These are phyloP conservation scores for Retiboletus flavoniger DNA, from an alignment of 1,284 basidiomycete species.

Conservation along the genomic window DNA sequence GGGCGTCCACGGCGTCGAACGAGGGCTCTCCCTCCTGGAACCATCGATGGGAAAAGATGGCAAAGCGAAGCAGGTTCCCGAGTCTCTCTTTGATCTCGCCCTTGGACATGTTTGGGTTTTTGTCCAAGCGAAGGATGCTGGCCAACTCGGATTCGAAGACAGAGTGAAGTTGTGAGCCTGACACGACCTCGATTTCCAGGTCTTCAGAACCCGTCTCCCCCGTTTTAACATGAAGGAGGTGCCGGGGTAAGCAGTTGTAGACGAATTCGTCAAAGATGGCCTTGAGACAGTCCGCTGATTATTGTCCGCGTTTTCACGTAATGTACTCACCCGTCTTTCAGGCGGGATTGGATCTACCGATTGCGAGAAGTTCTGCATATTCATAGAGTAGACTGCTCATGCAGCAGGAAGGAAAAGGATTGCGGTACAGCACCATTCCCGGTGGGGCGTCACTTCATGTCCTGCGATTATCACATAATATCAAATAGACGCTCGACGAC, in stretches of 20 bases:
- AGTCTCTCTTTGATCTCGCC: constrained; percentile 5
- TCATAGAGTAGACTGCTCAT: neutral
- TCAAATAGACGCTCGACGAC: neutral
- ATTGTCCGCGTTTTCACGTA: too few relatives aligned
- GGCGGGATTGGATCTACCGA: constrained; percentile 1
- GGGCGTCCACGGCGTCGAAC: constrained; percentile 1
- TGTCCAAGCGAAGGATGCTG: constrained; percentile 10
- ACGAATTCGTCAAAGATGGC: constrained; percentile 22
- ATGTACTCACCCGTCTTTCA: constrained; percentile 9
- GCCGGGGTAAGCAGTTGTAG: constrained; percentile 16
- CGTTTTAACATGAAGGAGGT: constrained; percentile 10
- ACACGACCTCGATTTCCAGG: constrained; percentile 12
- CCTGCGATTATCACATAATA: neutral
- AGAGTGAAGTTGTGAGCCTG: constrained; percentile 7
- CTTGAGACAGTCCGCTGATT: neutral
- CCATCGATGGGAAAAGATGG: constrained; percentile 24
- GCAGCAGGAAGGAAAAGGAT: neutral
- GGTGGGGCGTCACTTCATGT: neutral
- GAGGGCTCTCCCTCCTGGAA: constrained; percentile 16
- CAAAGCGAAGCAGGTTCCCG: constrained; percentile 9
- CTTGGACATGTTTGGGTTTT: neutral
- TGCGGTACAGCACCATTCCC: neutral
- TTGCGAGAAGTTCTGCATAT: neutral
- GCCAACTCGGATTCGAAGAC: constrained; percentile 16
- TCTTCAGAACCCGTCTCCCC: neutral